A percentile compares a stretch with the other conserved stretches of the same genome.
phyloP scores from a whole-genome alignment of 495 filamentous ascomycete genomes.

The Aspergillus homomorphus region DNA sequence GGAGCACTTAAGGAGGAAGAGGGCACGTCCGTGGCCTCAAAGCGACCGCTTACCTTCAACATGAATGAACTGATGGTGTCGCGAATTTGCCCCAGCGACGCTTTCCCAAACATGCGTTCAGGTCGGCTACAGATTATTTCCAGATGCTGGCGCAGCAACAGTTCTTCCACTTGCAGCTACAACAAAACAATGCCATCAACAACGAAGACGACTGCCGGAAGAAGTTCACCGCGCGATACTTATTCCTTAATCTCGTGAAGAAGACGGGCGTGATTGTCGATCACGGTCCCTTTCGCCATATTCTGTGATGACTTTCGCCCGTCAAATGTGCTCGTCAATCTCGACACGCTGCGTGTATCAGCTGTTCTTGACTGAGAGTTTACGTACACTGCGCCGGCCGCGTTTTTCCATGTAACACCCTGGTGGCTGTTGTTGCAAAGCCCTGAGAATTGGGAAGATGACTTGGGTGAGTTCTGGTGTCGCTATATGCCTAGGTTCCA shows the following conservation, averaged over 20 bases:
- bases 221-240: background rate
- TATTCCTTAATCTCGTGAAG: background rate
- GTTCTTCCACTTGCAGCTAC: background rate
- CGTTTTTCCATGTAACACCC: conserved; percentile 43
- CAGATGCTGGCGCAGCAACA: background rate
- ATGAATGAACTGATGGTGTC: conserved; percentile 22
- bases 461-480: conserved; percentile 22
- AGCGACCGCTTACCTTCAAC: conserved; percentile 19
- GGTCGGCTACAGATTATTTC: background rate
- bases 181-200: background rate
- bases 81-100: background rate
- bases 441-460: conserved; percentile 34
- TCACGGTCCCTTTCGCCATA: background rate
- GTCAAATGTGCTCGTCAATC: conserved; percentile 14
- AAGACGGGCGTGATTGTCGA: background rate
- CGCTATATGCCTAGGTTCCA: conserved; percentile 15
- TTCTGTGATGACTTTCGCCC: background rate
- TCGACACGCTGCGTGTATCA: background rate
- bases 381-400: conserved; percentile 28
- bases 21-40: background rate
- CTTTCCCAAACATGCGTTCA: background rate
- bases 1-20: background rate
- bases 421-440: conserved; percentile 43
- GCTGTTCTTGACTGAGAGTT: conserved; percentile 20
- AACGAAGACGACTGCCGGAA: background rate